Evolutionary conservation across 208 protist genomes (phyloP).

Genomic region (Blechomonas ayalai): DNA sequence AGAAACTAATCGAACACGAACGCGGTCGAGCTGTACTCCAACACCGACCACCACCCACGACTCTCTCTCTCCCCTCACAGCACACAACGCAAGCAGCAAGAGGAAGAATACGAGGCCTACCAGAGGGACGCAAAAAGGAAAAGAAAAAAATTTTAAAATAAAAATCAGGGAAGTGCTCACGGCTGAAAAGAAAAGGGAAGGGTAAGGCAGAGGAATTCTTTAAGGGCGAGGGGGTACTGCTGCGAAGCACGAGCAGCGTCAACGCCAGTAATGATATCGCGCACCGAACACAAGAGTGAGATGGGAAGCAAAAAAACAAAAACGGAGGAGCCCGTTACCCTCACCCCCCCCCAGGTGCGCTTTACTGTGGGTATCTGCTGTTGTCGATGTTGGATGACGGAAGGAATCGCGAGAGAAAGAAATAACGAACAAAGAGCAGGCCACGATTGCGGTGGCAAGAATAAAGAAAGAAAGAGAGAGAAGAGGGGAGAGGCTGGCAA

Average conservation of each 20-base stretch:
- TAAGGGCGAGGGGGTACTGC: neutral
- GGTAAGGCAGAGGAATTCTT: neutral
- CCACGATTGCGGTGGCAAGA: neutral
- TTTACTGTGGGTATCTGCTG: too few species aligned
- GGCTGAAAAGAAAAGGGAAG: neutral
- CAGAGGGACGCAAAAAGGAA: neutral
- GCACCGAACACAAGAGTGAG: slow-evolving; percentile 1
- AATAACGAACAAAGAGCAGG: neutral
- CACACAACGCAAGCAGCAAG: neutral
- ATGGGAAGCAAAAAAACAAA: slow-evolving; percentile 7
- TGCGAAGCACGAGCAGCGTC: neutral
- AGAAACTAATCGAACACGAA: too few species aligned
- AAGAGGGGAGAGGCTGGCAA: neutral
- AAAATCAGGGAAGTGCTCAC: neutral
- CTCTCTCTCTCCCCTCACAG: too few species aligned
- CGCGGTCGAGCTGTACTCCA: too few species aligned
- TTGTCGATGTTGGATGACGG: too few species aligned
- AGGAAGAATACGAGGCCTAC: neutral
- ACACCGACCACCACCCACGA: too few species aligned
- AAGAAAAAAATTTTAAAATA: slow-evolving; percentile 4
- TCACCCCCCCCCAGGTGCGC: too few species aligned
- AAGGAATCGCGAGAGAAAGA: neutral
- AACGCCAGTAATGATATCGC: slow-evolving; percentile 4
- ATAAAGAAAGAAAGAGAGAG: slow-evolving; percentile 1
- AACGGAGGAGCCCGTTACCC: slow-evolving; percentile 1